These are phyloP conservation scores for Amanita pseudoporphyria DNA, from an alignment of 768 basidiomycete genomes.

Conservation along the genomic window DNA sequence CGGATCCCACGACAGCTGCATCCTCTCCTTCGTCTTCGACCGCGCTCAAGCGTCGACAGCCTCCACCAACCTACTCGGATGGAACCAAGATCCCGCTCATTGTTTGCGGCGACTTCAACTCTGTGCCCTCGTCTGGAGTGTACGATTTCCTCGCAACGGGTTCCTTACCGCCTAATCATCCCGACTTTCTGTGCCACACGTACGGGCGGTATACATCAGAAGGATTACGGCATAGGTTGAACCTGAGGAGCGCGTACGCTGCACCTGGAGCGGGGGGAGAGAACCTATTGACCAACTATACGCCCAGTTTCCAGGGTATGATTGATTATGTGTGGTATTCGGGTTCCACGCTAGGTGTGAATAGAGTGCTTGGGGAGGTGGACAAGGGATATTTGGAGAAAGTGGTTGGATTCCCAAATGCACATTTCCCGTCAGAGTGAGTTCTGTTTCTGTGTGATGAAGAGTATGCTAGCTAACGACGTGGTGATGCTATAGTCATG, in stretches of 20 bases:
- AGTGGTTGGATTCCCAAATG: conserved; percentile 94
- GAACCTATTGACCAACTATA: conserved; percentile 74
- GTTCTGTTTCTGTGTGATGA: conserved; percentile 29
- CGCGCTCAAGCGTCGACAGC: conserved; percentile 18
- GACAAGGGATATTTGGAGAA: conserved; percentile 80
- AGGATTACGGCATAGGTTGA: conserved; percentile 71
- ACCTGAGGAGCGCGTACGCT: conserved; percentile 80
- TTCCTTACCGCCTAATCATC: conserved; percentile 57
- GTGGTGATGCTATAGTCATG: conserved; percentile 42
- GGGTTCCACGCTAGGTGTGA: conserved; percentile 60
- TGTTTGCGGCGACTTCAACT: conserved; percentile 96
- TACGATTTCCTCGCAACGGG: conserved; percentile 86
- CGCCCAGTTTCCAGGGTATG: conserved; percentile 76
- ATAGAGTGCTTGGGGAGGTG: conserved; percentile 81
- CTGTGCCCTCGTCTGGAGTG: conserved; percentile 75
- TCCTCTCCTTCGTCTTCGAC: conserved; percentile 4
- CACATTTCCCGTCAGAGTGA: conserved; percentile 95
- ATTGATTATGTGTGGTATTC: conserved; percentile 96
- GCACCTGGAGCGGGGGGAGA: conserved; percentile 27
- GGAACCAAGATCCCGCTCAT: conserved; percentile 86
- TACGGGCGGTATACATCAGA: conserved; percentile 93
- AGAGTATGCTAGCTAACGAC: conserved; percentile 10
- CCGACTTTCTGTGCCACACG: conserved; percentile 85
- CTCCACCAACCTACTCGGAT: conserved; percentile 67
- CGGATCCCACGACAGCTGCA: neutral